phyloP scores from a whole-genome alignment of 345 rosid species.

The Aquilaria yunnanensis region DNA sequence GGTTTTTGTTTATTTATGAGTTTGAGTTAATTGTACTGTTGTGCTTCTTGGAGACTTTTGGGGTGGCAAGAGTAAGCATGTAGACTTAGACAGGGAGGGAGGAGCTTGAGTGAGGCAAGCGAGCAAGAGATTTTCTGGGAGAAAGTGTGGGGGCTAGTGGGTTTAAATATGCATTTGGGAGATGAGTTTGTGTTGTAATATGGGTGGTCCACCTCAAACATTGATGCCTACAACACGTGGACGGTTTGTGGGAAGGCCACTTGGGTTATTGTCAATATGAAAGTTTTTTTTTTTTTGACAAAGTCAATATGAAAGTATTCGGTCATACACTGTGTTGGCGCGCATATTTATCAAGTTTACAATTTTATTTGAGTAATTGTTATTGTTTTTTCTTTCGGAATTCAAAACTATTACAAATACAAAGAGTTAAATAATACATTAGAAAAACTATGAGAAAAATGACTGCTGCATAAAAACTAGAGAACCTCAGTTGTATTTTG shows the following conservation, averaged over 20 bases:
- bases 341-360: no score
- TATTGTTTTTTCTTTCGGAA: no score
- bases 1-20: neutral
- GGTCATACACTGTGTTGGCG: no score
- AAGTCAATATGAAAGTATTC: no score
- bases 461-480: no score
- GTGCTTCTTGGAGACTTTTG: neutral
- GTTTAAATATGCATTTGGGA: constrained; percentile 19
- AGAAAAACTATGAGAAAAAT: no score
- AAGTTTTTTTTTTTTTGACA: no score
- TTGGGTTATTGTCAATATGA: constrained; percentile 11
- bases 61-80: neutral
- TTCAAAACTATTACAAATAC: no score
- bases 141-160: constrained; percentile 9
- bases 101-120: neutral
- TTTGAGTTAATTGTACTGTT: neutral
- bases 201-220: constrained; percentile 39
- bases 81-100: neutral
- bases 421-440: no score
- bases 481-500: no score
- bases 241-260: constrained; percentile 23
- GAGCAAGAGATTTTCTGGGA: constrained; percentile 8
- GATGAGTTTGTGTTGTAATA: neutral
- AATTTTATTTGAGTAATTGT: no score
- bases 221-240: constrained; percentile 37